Evolutionary conservation across 2,329 filamentous ascomycete species (phyloP), one percentile per base, ranked within the genome.

Genomic region (Dothiorella sarmentorum): DNA sequence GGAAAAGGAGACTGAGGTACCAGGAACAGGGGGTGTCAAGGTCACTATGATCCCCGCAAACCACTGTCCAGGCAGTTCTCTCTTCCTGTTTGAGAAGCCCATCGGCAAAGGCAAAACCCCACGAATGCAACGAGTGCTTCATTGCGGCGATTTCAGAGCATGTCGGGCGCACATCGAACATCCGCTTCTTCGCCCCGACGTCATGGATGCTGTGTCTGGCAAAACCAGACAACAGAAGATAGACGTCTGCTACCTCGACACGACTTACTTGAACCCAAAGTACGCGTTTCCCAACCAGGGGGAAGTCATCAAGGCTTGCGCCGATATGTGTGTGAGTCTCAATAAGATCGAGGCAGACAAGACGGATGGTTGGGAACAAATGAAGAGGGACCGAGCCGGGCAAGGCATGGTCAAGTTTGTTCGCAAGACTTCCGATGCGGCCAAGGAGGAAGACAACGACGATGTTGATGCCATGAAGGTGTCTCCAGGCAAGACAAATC

Each of bases 41-140:
- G 91, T 97, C 38, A 96, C 91, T 2, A 96, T 97, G 91, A 91
- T 99, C 29, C 86, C 90, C 2, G 94, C 94, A 11, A 99, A 99
- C 66, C 94, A 99, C 69, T 99, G 94, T 66, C 94, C 94, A 0
- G 94, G 94, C 0, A 97, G 91, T 67, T 96, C 93, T 0, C 75
- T 99, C 1, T 99, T 95, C 66, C 79, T 99, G 0, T 97, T 97
- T 64, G 89, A 97, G 70, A 97, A 96, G 70, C 75, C 76, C 0
- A 75, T 88, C 11, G 83, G 83, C 2, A 85, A 82, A 64, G 83
- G 85, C 0, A 74, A 79, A 13, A 84, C 78, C 42, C 74, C 80
- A 2, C 85, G 82, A 52, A 72, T 83, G 2, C 91, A 96, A 64
- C 85, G 94, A 3, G 88, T 99, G 38, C 77, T 99, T 7, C 94